Conservation (phyloP, 2,329 filamentous ascomycete species). For the Plenodomus tracheiphilus region DNA sequence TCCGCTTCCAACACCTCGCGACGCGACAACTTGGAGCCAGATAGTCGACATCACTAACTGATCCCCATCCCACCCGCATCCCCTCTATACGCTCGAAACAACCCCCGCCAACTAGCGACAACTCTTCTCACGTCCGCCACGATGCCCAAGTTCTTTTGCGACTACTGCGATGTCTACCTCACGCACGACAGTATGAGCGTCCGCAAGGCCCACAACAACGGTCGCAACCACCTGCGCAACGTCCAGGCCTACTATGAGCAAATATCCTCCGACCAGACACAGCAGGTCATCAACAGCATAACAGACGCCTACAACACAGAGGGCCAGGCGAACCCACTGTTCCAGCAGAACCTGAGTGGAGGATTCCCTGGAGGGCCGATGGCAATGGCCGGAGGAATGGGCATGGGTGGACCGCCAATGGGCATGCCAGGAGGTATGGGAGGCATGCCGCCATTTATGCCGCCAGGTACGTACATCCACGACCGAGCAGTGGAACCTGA, state of each 20-base stretch:
- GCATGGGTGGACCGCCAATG: slow-evolving; percentile 22
- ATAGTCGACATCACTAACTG: too few species aligned
- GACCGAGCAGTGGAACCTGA: too few species aligned
- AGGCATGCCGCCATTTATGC: slow-evolving; percentile 9
- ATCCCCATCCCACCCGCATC: not conserved
- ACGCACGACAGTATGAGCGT: slow-evolving; percentile 99
- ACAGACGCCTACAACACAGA: slow-evolving; percentile 94
- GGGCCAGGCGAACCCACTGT: slow-evolving; percentile 88
- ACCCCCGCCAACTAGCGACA: not conserved
- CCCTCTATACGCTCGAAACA: not conserved
- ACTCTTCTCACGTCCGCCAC: not conserved
- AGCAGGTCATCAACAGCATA: slow-evolving; percentile 97
- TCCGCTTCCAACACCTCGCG: not conserved
- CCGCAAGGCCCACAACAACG: slow-evolving; percentile 96
- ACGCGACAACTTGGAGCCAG: not conserved
- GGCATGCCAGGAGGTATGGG: slow-evolving; percentile 14
- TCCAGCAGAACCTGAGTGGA: slow-evolving; percentile 54
- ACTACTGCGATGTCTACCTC: slow-evolving; percentile 99
- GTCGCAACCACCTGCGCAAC: slow-evolving; percentile 94
- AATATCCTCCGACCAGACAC: slow-evolving; percentile 97
- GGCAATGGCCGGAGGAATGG: slow-evolving; percentile 21
- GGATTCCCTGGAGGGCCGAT: slow-evolving; percentile 47
- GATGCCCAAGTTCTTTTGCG: slow-evolving; percentile 55
- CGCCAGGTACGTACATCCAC: slow-evolving; percentile 17
- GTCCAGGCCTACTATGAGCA: slow-evolving; percentile 99